phyloP scores from a whole-genome alignment of 306 rosid genomes.

The Glycine tomentella region DNA sequence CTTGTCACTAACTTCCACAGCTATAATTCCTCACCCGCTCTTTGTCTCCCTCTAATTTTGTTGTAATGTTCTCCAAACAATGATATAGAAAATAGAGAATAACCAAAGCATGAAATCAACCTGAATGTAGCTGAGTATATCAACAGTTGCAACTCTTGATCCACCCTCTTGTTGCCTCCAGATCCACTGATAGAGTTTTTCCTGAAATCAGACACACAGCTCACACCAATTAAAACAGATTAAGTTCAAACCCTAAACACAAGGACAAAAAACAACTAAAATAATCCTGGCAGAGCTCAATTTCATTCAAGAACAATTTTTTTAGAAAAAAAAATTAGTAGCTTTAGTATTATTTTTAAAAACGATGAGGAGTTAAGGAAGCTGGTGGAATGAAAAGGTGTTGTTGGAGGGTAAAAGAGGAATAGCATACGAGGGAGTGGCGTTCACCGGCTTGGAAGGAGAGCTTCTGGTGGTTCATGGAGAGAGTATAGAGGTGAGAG shows the following conservation, averaged over 20 bases:
- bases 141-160: conserved; percentile 71
- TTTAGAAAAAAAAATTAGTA: background rate
- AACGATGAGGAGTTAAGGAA: too few species aligned
- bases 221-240: background rate
- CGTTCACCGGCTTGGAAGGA: conserved; percentile 70
- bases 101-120: conserved; percentile 43
- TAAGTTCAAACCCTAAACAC: background rate
- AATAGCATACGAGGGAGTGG: conserved; percentile 52
- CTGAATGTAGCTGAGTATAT: conserved; percentile 77
- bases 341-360: background rate
- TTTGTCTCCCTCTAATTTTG: background rate
- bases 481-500: conserved; percentile 60
- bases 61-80: background rate
- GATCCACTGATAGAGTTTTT: conserved; percentile 85
- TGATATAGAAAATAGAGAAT: background rate
- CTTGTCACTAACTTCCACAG: background rate
- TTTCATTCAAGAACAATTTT: background rate
- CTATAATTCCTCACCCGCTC: background rate
- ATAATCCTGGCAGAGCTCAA: background rate
- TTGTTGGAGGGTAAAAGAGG: background rate
- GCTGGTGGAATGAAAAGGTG: too few species aligned
- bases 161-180: conserved; percentile 84
- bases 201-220: conserved; percentile 70
- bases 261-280: too few species aligned
- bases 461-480: conserved; percentile 61